phyloP scores from a whole-genome alignment of 192 early-diverging fungal species.

The Mortierella hygrophila region DNA sequence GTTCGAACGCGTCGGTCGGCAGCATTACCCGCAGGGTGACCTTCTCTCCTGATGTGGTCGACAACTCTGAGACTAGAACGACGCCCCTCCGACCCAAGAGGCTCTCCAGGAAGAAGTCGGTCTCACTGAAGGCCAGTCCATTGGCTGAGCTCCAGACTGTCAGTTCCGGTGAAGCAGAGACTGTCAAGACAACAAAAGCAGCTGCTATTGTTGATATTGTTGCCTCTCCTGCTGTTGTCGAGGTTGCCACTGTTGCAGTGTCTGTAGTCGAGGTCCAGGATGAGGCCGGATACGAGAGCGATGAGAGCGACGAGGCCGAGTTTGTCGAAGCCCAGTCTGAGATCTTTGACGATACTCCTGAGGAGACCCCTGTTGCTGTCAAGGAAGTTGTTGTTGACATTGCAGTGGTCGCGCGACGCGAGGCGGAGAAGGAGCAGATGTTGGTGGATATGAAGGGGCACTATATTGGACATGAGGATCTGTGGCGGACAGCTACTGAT shows the following conservation, averaged over 20 bases:
- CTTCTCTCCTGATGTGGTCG: slow-evolving; percentile 39
- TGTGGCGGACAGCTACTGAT: slow-evolving; percentile 21
- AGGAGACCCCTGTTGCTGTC: background rate
- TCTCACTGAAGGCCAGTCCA: background rate
- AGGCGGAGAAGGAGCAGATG: slow-evolving; percentile 5
- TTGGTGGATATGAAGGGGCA: slow-evolving; percentile 23
- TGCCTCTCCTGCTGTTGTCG: background rate
- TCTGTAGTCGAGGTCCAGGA: background rate
- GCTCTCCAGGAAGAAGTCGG: slow-evolving; percentile 1
- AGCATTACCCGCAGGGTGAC: slow-evolving; percentile 19
- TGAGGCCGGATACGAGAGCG: slow-evolving; percentile 21
- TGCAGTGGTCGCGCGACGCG: background rate
- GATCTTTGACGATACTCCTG: background rate
- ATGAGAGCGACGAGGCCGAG: slow-evolving; percentile 38
- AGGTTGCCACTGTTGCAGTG: background rate
- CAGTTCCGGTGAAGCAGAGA: background rate
- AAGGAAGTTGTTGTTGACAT: background rate
- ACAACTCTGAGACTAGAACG: slow-evolving; percentile 26
- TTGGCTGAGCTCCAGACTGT: background rate
- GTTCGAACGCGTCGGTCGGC: background rate
- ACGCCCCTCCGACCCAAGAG: slow-evolving; percentile 10
- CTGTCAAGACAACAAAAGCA: background rate
- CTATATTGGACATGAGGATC: slow-evolving; percentile 10
- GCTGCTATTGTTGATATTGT: background rate
- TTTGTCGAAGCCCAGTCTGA: slow-evolving; percentile 36